Conservation (phyloP, 768 basidiomycete genomes). For the Amyloporia xantha region DNA sequence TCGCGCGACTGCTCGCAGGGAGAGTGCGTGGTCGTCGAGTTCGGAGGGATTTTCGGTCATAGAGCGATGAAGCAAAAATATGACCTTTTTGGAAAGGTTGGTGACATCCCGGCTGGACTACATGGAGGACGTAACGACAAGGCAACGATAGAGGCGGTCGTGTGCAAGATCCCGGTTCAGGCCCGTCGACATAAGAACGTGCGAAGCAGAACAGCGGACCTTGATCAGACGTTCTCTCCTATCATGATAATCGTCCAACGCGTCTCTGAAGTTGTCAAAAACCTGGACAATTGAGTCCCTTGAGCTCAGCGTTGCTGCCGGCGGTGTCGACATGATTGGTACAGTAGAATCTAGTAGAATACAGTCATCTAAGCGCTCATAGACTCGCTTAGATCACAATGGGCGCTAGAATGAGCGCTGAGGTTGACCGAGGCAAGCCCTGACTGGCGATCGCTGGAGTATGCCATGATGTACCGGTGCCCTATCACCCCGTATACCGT, state of each 20-base stretch:
- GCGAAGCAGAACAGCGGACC: slow-evolving; percentile 30
- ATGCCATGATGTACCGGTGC: no score
- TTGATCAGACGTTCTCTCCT: slow-evolving; percentile 88
- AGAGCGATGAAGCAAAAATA: slow-evolving; percentile 86
- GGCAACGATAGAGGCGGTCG: slow-evolving; percentile 2
- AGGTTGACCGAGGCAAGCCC: no score
- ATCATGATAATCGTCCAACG: slow-evolving; percentile 82
- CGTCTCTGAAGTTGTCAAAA: slow-evolving; percentile 60
- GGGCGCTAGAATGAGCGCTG: neutral
- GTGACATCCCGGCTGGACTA: slow-evolving; percentile 86
- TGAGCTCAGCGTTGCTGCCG: slow-evolving; percentile 5
- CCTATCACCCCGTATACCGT: neutral
- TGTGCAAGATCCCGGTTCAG: neutral
- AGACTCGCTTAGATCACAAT: no score
- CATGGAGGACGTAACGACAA: neutral
- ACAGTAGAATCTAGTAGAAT: neutral
- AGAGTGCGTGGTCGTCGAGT: slow-evolving; percentile 26
- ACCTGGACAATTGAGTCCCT: slow-evolving; percentile 21
- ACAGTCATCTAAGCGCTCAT: neutral
- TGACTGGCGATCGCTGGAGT: no score
- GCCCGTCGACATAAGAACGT: neutral
- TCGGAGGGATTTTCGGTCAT: slow-evolving; percentile 35
- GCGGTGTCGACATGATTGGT: neutral
- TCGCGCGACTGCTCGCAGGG: slow-evolving; percentile 40
- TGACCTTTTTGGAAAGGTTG: slow-evolving; percentile 85